Percentiles rank a stretch among this genome's conserved stretches.
phyloP scores from a whole-genome alignment of 257 asterid species.

The Petrea volubilis region DNA sequence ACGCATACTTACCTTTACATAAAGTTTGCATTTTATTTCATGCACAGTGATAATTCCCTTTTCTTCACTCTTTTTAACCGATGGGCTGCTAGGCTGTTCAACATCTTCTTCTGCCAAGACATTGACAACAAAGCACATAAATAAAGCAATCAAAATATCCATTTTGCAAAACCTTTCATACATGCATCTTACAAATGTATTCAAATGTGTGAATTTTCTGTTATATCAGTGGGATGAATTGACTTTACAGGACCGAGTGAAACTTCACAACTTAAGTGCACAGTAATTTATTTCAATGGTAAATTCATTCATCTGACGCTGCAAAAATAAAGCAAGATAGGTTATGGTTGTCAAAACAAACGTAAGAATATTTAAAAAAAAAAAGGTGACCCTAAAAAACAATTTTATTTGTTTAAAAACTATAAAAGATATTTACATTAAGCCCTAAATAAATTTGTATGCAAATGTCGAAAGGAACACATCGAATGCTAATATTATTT shows the following conservation, averaged over 20 bases:
- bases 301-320: background rate
- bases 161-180: background rate
- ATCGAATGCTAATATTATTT: background rate
- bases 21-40: constrained; percentile 95
- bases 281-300: background rate
- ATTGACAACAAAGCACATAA: constrained; percentile 22
- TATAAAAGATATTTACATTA: background rate
- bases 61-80: constrained; percentile 83
- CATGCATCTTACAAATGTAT: background rate
- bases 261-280: background rate
- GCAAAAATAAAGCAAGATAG: background rate
- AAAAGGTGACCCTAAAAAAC: background rate
- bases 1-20: constrained; percentile 69
- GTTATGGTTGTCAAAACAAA: background rate
- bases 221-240: background rate
- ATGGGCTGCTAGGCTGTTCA: constrained; percentile 94
- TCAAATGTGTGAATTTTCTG: background rate
- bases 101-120: constrained; percentile 67
- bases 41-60: constrained; percentile 71
- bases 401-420: background rate
- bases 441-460: background rate
- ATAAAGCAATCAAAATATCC: constrained; percentile 16
- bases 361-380: background rate
- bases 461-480: background rate
- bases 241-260: background rate